These are phyloP conservation scores for Linnemannia elongata DNA, from an alignment of 192 early-diverging fungal genomes.

Conservation along the genomic window DNA sequence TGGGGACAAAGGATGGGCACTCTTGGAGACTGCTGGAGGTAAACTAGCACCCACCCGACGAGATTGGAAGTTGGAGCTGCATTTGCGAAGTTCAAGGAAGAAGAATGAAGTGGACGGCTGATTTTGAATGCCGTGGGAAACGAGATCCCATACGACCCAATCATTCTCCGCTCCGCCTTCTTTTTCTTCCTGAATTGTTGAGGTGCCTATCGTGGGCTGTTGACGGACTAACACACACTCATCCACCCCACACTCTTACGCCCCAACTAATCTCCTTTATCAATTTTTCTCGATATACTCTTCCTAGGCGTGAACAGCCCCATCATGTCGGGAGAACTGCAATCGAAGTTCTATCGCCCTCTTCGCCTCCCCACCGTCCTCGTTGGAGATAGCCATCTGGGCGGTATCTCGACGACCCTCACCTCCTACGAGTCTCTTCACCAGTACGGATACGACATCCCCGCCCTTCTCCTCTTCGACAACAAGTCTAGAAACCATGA, in stretches of 20 bases:
- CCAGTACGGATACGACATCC: constrained; percentile 78
- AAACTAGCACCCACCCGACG: not conserved
- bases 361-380: constrained; percentile 79
- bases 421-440: constrained; percentile 80
- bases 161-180: not conserved
- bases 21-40: constrained; percentile 89
- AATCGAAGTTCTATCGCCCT: constrained; percentile 77
- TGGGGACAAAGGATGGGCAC: constrained; percentile 57
- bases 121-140: not conserved
- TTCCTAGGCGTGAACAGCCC: constrained; percentile 76
- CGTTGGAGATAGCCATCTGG: constrained; percentile 82
- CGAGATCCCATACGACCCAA: not conserved
- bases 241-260: not conserved
- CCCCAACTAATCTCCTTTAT: not conserved
- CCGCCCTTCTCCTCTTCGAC: constrained; percentile 76
- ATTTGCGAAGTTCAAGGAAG: not conserved
- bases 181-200: not conserved
- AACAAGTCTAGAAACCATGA: constrained; percentile 70
- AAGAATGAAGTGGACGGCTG: not conserved
- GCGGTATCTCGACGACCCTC: constrained; percentile 87
- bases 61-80: no score
- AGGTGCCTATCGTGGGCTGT: not conserved
- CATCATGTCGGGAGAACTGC: constrained; percentile 79
- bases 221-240: no score
- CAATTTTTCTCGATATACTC: not conserved